Evolutionary conservation across 108 stramenopile species (phyloP).

Genomic region (Pseudonitzschia delicatissima): DNA sequence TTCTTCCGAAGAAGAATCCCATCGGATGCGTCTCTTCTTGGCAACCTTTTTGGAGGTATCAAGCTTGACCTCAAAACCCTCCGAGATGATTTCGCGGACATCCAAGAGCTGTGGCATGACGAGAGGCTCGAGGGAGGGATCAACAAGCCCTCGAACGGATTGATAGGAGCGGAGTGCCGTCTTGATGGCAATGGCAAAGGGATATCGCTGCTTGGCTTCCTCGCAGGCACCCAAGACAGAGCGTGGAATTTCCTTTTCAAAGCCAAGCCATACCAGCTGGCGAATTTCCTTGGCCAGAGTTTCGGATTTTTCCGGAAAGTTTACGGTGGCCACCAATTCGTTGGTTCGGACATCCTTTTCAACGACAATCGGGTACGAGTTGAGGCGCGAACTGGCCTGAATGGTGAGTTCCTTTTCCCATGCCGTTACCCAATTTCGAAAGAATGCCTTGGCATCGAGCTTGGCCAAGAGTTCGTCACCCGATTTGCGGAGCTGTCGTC

Average conservation of each 20-base stretch:
- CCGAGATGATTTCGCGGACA: slow-evolving; percentile 68
- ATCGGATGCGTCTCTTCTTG: slow-evolving; percentile 73
- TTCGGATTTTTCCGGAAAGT: slow-evolving; percentile 93
- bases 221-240: slow-evolving; percentile 64
- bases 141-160: slow-evolving; percentile 64
- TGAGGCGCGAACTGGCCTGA: slow-evolving; percentile 57
- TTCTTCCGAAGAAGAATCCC: slow-evolving; percentile 65
- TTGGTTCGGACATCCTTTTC: slow-evolving; percentile 46
- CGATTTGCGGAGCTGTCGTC: slow-evolving; percentile 86
- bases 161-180: slow-evolving; percentile 85
- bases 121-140: slow-evolving; percentile 72
- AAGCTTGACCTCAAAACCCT: slow-evolving; percentile 78
- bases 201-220: slow-evolving; percentile 68
- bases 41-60: slow-evolving; percentile 55
- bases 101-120: slow-evolving; percentile 70
- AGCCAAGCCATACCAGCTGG: slow-evolving; percentile 93
- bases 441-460: slow-evolving; percentile 84
- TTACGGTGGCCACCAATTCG: slow-evolving; percentile 74
- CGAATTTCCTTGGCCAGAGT: slow-evolving; percentile 93
- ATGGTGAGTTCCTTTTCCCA: slow-evolving; percentile 77
- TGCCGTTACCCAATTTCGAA: slow-evolving; percentile 79
- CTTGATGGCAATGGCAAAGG: slow-evolving; percentile 86
- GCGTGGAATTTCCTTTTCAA: slow-evolving; percentile 76
- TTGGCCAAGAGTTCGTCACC: slow-evolving; percentile 93
- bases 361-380: slow-evolving; percentile 69